Percentiles rank a stretch among this genome's conserved stretches.
Evolutionary conservation across 1,284 basidiomycete species (phyloP).

Genomic region (Fomitopsis betulina): DNA sequence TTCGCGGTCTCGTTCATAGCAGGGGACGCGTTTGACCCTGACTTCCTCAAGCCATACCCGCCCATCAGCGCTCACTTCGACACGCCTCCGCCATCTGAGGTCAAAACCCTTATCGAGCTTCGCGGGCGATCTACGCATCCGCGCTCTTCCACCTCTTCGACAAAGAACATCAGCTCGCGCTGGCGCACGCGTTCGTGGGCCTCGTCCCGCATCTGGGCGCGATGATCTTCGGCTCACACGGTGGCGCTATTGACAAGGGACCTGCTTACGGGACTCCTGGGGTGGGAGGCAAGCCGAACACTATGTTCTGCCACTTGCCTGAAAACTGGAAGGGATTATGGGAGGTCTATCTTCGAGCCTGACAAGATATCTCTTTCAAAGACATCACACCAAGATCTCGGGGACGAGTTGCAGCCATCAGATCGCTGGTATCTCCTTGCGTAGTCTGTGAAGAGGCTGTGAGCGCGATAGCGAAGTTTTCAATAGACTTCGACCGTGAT

Average conservation of each 20-base stretch:
- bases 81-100: constrained; percentile 21
- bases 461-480: neutral
- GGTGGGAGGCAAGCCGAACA: constrained; percentile 8
- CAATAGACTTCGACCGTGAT: too few species aligned
- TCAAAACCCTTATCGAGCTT: constrained; percentile 30
- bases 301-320: constrained; percentile 21
- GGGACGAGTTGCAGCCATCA: too few species aligned
- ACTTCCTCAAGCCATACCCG: constrained; percentile 20
- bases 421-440: constrained; percentile 16
- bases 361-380: constrained; percentile 9
- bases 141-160: constrained; percentile 45
- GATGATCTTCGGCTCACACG: constrained; percentile 33
- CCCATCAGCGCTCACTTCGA: neutral
- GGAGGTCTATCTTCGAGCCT: constrained; percentile 27
- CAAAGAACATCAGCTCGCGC: constrained; percentile 32
- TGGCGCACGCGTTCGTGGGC: constrained; percentile 32
- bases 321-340: constrained; percentile 33
- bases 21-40: constrained; percentile 36
- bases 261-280: constrained; percentile 1
- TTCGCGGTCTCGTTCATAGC: constrained; percentile 38
- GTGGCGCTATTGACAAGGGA: neutral
- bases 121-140: constrained; percentile 21
- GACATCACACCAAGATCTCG: too few species aligned
- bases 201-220: constrained; percentile 27
- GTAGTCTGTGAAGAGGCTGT: neutral